A percentile compares a stretch with the other conserved stretches of the same genome.
phyloP scores from a whole-genome alignment of 2,329 filamentous ascomycete species.

The Coniosporium tulheliwenetii region DNA sequence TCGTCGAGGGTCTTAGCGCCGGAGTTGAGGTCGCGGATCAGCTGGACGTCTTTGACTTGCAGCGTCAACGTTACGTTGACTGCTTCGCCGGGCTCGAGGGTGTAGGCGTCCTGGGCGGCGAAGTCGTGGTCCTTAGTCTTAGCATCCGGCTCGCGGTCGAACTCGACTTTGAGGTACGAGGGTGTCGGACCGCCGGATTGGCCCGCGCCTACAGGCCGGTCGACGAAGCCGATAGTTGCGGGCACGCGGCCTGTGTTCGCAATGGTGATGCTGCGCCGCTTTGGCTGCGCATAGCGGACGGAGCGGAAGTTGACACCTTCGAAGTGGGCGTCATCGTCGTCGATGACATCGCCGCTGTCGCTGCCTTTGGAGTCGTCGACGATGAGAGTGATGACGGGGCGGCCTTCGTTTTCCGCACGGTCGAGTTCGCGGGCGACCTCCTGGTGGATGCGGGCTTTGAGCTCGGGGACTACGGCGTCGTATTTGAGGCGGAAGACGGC shows the following conservation, averaged over 20 bases:
- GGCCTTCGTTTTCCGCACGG: constrained; percentile 76
- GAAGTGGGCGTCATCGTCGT: constrained; percentile 20
- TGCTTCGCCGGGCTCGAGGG: constrained; percentile 73
- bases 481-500: constrained; percentile 75
- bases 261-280: constrained; percentile 57
- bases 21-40: constrained; percentile 58
- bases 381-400: constrained; percentile 41
- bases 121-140: constrained; percentile 4
- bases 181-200: constrained; percentile 29
- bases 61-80: constrained; percentile 53
- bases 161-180: constrained; percentile 56
- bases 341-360: constrained; percentile 16
- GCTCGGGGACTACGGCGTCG: constrained; percentile 68
- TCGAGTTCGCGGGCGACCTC: constrained; percentile 83
- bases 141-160: constrained; percentile 36
- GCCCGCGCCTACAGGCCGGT: constrained; percentile 42
- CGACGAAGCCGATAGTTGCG: constrained; percentile 67
- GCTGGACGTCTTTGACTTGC: constrained; percentile 45
- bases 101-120: constrained; percentile 34
- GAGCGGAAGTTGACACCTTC: constrained; percentile 65
- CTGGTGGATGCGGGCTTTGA: constrained; percentile 70
- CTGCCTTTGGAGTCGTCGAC: neutral
- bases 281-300: constrained; percentile 51
- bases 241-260: constrained; percentile 81
- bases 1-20: constrained; percentile 56